Percentiles rank a stretch among this genome's conserved stretches.
These are phyloP conservation scores for Luvunga scandens DNA, from an alignment of 345 rosid species.

Conservation along the genomic window DNA sequence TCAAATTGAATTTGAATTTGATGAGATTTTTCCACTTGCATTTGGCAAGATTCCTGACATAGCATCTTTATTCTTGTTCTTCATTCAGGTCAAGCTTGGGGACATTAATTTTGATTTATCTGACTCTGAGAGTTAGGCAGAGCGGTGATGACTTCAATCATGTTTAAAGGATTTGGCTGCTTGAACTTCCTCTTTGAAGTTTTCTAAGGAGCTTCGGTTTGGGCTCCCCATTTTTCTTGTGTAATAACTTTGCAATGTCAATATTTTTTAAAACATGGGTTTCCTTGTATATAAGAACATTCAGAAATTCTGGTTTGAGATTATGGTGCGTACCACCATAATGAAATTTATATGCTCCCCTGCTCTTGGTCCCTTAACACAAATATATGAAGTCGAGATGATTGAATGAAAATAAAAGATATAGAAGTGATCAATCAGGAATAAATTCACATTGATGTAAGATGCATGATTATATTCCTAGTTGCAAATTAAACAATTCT, in stretches of 20 bases:
- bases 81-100: constrained; percentile 83
- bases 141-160: constrained; percentile 44
- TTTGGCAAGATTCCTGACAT: neutral
- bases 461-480: too few relatives aligned
- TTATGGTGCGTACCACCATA: neutral
- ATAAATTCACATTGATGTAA: too few relatives aligned
- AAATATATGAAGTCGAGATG: neutral
- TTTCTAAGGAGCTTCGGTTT: neutral
- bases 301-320: neutral
- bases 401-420: too few relatives aligned
- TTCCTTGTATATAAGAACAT: constrained; percentile 21
- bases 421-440: neutral
- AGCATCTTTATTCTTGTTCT: neutral
- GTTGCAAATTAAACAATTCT: too few relatives aligned
- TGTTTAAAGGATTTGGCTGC: constrained; percentile 23
- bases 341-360: neutral
- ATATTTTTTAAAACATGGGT: neutral
- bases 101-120: constrained; percentile 76
- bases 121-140: constrained; percentile 78
- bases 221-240: neutral
- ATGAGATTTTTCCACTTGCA: neutral
- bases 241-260: constrained; percentile 2
- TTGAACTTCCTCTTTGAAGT: neutral
- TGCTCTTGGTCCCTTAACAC: neutral
- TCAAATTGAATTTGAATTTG: neutral